Evolutionary conservation across 306 rosid genomes (phyloP), one percentile per base, ranked within the genome.

Genomic region (Pterocarpus santalinus): DNA sequence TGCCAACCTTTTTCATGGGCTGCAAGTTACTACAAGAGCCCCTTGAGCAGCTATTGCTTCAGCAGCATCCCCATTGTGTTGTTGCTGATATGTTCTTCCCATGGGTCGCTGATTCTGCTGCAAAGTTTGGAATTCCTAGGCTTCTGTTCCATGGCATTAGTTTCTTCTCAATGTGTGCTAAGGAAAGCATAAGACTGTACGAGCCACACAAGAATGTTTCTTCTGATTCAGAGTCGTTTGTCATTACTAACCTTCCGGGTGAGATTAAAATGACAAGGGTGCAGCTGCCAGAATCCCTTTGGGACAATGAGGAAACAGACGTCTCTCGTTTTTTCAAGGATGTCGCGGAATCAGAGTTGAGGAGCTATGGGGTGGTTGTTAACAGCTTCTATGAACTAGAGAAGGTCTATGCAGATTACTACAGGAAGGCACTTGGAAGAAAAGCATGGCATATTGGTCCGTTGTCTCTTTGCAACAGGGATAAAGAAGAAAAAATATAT

Each of bases 371-470:
- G 13, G 68, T 78, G 39, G 2, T 91, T 14, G 65, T 84, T 10
- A 91, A 91, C 2, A 69, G 77, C 69, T 60, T 79, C 49, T 60
- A 60, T 34, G 83, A 79, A 2, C 64, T 79, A 2, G 83, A 79
- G 15, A 13, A 58, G 5, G 77, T 2, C 5, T 79, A 79, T 69
- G 77, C 64, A 61, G 78, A 80, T 80, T 34, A 38, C 43, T 74
- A 43, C 4, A 12, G 33, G 28, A 43, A 74, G 0, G 34, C 4
- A 5, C 14, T 81, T 8, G 80, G 76, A 16, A 55, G 76, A 35
- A 91, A 76, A 65, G 76, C 82, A 30, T 91, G 91, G 96, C 80
- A 41, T 46, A 57, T 91, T 2, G 93, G 93, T 33, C 90, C 88
- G 0, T 10, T 86, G 2, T 84, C 85, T 1, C 83, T 80, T 15